Percentiles rank a stretch among this genome's conserved stretches.
Evolutionary conservation across 2,329 filamentous ascomycete species (phyloP).

Genomic region (Fusarium miscanthi): DNA sequence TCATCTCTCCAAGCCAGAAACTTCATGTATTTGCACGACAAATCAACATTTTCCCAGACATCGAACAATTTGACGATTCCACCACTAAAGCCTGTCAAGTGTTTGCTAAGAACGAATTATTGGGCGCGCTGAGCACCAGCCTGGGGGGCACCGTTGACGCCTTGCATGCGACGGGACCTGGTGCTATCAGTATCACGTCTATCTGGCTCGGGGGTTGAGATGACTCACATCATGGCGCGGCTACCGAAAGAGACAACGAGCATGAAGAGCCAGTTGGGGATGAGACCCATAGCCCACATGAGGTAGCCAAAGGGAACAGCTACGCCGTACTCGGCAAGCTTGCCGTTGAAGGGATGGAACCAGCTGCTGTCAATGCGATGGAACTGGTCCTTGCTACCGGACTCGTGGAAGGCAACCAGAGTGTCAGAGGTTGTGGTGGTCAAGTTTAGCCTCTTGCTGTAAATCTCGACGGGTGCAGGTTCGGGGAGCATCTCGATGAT

Average conservation of each 20-base stretch:
- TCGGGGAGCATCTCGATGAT: constrained; percentile 74
- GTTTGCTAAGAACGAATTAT: constrained; percentile 23
- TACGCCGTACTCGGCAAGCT: constrained; percentile 70
- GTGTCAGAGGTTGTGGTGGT: constrained; percentile 74
- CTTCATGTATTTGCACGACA: constrained; percentile 28
- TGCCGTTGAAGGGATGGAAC: constrained; percentile 84
- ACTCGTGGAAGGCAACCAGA: constrained; percentile 68
- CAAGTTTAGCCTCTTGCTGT: constrained; percentile 74
- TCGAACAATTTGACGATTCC: constrained; percentile 15
- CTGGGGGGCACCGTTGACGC: constrained; percentile 23
- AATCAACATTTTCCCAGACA: constrained; percentile 25
- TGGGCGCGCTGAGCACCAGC: constrained; percentile 30
- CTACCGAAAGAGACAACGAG: constrained; percentile 78
- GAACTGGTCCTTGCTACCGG: constrained; percentile 62
- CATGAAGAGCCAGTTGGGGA: constrained; percentile 84
- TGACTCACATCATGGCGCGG: constrained; percentile 78
- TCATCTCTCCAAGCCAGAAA: constrained; percentile 20
- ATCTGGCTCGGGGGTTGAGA: not conserved
- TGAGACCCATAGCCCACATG: constrained; percentile 72
- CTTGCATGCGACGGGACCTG: constrained; percentile 54
- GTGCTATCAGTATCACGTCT: constrained; percentile 38
- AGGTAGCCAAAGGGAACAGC: constrained; percentile 73
- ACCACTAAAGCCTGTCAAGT: constrained; percentile 12
- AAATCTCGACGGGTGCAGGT: constrained; percentile 72
- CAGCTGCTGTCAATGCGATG: constrained; percentile 59